A percentile compares a stretch with the other conserved stretches of the same genome.
Evolutionary conservation across 2,329 filamentous ascomycete species (phyloP).

Genomic region (Colletotrichum sp.): DNA sequence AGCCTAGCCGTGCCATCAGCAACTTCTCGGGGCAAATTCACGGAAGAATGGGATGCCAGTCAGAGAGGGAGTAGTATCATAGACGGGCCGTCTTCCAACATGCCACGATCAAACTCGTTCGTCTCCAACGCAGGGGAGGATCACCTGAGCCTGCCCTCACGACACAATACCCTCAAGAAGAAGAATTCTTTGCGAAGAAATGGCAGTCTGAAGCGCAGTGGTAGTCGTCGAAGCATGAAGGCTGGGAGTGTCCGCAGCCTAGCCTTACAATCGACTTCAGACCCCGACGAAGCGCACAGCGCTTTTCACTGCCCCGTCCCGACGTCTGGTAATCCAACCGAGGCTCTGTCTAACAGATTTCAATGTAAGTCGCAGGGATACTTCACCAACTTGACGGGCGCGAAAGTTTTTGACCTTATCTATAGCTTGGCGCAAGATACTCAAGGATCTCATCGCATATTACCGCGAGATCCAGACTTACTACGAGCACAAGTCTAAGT

Average conservation of each 20-base stretch:
- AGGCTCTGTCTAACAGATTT: conserved; percentile 85
- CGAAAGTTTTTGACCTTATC: background rate
- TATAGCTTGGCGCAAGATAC: conserved; percentile 88
- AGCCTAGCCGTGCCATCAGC: background rate
- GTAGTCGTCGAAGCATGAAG: conserved; percentile 80
- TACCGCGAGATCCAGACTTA: conserved; percentile 91
- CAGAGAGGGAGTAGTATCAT: conserved; percentile 70
- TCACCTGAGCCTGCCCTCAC: conserved; percentile 43
- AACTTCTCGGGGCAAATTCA: conserved; percentile 57
- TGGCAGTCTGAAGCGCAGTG: conserved; percentile 77
- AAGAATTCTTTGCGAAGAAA: conserved; percentile 78
- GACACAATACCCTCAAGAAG: conserved; percentile 84
- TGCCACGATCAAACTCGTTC: conserved; percentile 68
- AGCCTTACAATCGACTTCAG: conserved; percentile 70
- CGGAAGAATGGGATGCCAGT: conserved; percentile 74
- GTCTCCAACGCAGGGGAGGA: conserved; percentile 56
- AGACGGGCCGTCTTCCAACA: conserved; percentile 48
- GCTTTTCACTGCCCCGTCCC: conserved; percentile 91
- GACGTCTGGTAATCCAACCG: conserved; percentile 85
- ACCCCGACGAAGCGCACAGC: conserved; percentile 76
- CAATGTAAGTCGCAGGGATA: conserved; percentile 65
- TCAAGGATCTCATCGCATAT: conserved; percentile 93
- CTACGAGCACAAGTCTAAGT: conserved; percentile 86
- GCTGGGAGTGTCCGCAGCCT: conserved; percentile 88
- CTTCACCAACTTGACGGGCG: background rate